These are phyloP conservation scores for Paraphoma chrysanthemicola DNA, from an alignment of 2,329 filamentous ascomycete genomes.

Conservation along the genomic window DNA sequence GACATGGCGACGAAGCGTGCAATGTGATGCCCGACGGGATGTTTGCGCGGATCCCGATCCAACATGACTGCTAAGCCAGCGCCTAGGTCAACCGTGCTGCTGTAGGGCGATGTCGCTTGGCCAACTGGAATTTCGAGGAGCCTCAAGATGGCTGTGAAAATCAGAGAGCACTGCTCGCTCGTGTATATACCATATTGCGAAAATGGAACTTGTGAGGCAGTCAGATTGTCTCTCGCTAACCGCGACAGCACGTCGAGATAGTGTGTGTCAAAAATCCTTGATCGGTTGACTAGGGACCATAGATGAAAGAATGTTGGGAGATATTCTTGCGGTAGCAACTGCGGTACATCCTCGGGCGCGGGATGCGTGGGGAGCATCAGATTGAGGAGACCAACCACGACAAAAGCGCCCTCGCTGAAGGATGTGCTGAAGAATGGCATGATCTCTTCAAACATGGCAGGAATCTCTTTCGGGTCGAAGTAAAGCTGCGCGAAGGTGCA, in stretches of 20 bases:
- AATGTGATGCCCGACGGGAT: conserved; percentile 89
- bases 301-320: conserved; percentile 95
- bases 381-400: conserved; percentile 88
- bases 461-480: conserved; percentile 87
- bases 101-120: conserved; percentile 92
- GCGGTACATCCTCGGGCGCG: conserved; percentile 71
- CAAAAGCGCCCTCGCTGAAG: conserved; percentile 88
- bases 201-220: conserved; percentile 78
- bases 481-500: conserved; percentile 90
- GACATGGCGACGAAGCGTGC: conserved; percentile 94
- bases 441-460: conserved; percentile 67
- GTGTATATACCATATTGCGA: conserved; percentile 90
- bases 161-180: conserved; percentile 85
- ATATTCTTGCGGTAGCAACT: conserved; percentile 87
- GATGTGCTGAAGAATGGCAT: conserved; percentile 82
- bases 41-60: conserved; percentile 91
- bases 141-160: conserved; percentile 90
- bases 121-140: conserved; percentile 95
- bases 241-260: conserved; percentile 91
- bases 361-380: conserved; percentile 85
- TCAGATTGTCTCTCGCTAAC: conserved; percentile 81
- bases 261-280: conserved; percentile 82
- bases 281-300: conserved; percentile 92
- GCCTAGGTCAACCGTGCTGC: conserved; percentile 77
- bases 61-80: conserved; percentile 85